Percentiles rank a stretch among this genome's conserved stretches.
These are phyloP conservation scores for Coemansia sp. DNA, from an alignment of 192 early-diverging fungal genomes.

Conservation along the genomic window DNA sequence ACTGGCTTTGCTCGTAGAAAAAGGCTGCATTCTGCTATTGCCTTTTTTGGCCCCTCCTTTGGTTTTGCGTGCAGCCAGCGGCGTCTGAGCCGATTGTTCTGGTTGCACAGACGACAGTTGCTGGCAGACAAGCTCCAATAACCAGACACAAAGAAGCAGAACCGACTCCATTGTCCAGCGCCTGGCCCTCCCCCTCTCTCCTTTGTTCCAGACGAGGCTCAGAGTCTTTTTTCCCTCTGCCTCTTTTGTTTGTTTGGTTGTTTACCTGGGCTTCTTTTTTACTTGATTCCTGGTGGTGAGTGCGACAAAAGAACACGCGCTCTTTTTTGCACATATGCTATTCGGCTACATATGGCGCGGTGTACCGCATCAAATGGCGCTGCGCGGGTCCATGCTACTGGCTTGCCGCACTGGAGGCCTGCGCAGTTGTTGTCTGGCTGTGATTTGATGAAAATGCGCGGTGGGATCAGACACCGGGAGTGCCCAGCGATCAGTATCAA, in stretches of 20 bases:
- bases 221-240: too few species aligned
- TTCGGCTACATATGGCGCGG: background rate
- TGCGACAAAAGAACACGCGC: background rate
- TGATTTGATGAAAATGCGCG: background rate
- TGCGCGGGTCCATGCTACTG: background rate
- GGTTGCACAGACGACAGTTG: slow-evolving; percentile 1
- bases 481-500: background rate
- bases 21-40: background rate
- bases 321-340: background rate
- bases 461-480: background rate
- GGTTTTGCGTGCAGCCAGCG: background rate
- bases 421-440: background rate
- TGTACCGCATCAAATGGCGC: too few species aligned
- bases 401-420: background rate
- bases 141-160: background rate
- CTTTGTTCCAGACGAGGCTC: too few species aligned
- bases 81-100: background rate
- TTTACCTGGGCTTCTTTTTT: background rate
- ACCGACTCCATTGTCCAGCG: background rate
- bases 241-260: background rate
- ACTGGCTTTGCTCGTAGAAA: background rate
- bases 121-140: background rate
- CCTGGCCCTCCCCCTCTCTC: background rate
- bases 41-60: background rate
- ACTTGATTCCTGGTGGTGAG: background rate